These are phyloP conservation scores for Peronosclerospora sorghi DNA, from an alignment of 352 stramenopile genomes.

Conservation along the genomic window DNA sequence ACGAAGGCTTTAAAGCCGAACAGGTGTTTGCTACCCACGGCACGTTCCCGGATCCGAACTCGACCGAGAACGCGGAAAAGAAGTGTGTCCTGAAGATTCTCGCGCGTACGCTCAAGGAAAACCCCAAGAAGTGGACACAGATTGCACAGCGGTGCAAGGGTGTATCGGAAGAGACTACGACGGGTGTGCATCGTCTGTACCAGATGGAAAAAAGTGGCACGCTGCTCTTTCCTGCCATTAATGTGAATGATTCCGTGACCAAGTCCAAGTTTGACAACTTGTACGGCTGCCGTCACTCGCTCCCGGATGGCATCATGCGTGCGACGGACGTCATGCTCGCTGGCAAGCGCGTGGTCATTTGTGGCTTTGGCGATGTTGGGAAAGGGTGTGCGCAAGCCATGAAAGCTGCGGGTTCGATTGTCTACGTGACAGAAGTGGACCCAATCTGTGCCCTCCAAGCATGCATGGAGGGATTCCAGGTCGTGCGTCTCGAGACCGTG, in stretches of 20 bases:
- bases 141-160: constrained; percentile 91
- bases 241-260: constrained; percentile 99
- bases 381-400: constrained; percentile 97
- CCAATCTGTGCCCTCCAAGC: constrained; percentile 98
- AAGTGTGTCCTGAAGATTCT: constrained; percentile 98
- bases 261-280: constrained; percentile 99
- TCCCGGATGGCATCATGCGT: constrained; percentile 97
- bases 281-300: constrained; percentile 98
- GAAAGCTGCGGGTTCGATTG: constrained; percentile 92
- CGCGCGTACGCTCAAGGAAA: constrained; percentile 87
- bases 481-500: constrained; percentile 90
- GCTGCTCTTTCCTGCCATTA: constrained; percentile 97
- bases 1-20: constrained; percentile 97
- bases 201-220: constrained; percentile 95
- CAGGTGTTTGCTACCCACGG: constrained; percentile 89
- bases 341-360: constrained; percentile 96
- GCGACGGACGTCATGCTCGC: constrained; percentile 98
- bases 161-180: constrained; percentile 98
- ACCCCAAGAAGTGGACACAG: constrained; percentile 96
- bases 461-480: constrained; percentile 97
- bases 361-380: constrained; percentile 96
- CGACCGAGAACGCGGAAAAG: constrained; percentile 96
- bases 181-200: constrained; percentile 96
- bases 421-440: constrained; percentile 98
- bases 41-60: constrained; percentile 89